Evolutionary conservation across 129 eudicot genomes (phyloP).

Genomic region (Rutidosis leptorrhynchoides): DNA sequence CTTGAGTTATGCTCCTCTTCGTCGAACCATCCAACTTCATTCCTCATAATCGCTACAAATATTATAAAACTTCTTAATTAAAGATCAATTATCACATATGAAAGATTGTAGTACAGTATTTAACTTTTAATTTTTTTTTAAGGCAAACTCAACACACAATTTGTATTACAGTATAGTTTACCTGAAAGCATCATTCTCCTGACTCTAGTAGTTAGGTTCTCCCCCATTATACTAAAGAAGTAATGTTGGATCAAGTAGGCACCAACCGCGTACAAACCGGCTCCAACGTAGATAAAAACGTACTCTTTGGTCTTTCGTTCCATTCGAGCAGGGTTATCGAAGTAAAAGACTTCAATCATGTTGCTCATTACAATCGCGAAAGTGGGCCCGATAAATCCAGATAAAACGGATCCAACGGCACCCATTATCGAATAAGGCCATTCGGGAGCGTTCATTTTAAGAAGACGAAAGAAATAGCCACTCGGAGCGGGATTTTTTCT

Average conservation of each 20-base stretch:
- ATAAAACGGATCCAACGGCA: conserved; percentile 82
- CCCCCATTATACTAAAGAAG: conserved; percentile 99
- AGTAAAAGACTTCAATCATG: conserved; percentile 96
- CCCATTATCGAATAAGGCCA: conserved; percentile 99
- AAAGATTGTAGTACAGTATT: not conserved
- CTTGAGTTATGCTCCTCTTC: conserved; percentile 98
- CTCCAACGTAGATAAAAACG: conserved; percentile 88
- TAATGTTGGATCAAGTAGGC: conserved; percentile 96
- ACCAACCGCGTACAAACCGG: conserved; percentile 92
- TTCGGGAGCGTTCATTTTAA: conserved; percentile 89
- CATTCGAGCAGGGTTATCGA: conserved; percentile 68
- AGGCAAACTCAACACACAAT: no score
- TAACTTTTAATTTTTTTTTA: no score
- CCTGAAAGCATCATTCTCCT: conserved; percentile 99
- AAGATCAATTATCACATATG: not conserved
- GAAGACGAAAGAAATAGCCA: conserved; percentile 72
- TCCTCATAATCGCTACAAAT: conserved; percentile 70
- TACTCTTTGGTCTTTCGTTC: conserved; percentile 93
- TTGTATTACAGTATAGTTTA: conserved; percentile 9
- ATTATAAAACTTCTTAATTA: not conserved
- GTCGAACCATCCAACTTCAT: conserved; percentile 98
- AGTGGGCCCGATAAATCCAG: conserved; percentile 96
- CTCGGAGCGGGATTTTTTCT: conserved; percentile 84
- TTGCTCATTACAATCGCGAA: conserved; percentile 98
- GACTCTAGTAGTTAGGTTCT: conserved; percentile 92